phyloP scores from a whole-genome alignment of 2,329 filamentous ascomycete genomes.

The Simplicillium aogashimaense region DNA sequence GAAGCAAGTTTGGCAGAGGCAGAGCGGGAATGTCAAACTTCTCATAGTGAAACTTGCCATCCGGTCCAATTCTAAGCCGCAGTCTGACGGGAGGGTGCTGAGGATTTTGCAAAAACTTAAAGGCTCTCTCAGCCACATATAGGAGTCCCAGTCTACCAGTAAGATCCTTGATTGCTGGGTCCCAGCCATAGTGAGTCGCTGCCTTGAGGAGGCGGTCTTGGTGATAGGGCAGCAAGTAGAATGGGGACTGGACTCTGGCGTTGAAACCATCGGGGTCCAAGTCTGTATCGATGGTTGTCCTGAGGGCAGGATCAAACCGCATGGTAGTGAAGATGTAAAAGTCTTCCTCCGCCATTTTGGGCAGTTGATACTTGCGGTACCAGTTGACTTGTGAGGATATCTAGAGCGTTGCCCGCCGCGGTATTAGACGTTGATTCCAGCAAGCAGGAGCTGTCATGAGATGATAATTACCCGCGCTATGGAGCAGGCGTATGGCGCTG shows the following conservation, averaged over 20 bases:
- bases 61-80: constrained; percentile 41
- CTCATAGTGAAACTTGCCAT: constrained; percentile 36
- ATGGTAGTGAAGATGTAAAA: constrained; percentile 63
- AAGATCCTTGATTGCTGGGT: constrained; percentile 30
- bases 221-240: constrained; percentile 75
- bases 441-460: no score
- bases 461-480: no score
- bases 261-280: no score
- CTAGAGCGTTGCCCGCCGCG: neutral
- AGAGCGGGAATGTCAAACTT: constrained; percentile 24
- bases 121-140: constrained; percentile 20
- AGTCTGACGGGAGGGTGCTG: constrained; percentile 34
- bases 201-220: constrained; percentile 65
- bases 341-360: constrained; percentile 22
- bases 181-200: constrained; percentile 47
- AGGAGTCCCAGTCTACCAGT: constrained; percentile 34
- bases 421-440: neutral
- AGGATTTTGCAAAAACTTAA: constrained; percentile 23
- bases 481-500: no score
- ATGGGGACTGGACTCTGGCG: constrained; percentile 38
- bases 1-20: constrained; percentile 45
- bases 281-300: no score
- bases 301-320: constrained; percentile 50
- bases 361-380: no score
- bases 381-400: neutral